Evolutionary conservation across 1,284 basidiomycete genomes (phyloP), one percentile per base, ranked within the genome.

Genomic region (Austroboletus rostrupii): DNA sequence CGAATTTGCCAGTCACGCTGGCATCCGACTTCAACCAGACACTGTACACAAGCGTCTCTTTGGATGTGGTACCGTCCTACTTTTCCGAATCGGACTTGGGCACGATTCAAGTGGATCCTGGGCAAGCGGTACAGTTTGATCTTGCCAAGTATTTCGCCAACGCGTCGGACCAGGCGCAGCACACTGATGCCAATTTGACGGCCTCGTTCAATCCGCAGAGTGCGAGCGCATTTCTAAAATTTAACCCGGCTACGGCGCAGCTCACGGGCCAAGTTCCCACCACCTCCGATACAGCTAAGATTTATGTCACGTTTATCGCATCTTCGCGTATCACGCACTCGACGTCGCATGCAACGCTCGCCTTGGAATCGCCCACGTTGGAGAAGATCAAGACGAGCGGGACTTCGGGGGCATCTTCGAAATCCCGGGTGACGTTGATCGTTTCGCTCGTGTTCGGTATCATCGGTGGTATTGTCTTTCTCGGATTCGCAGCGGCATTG

Each of bases 21-120:
- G 73, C 65, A 14, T 80, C 85, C 5, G 72, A 74, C 33, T 81
- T 82, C 61, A 85, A 87, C 61, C 87, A 90, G 62, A 78, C 81
- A 0, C 57, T 87, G 48, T 67, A 76, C 43, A 81, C 83, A 13
- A 81, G 76, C 48, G 69, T 92, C 35, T 71, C 77, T 6, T 57
- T 95, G 47, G 76, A 76, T 14, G 66, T 89, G 21, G 83, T 83
- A 19, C 76, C 84, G 6, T 85, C 89, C 0, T 83, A 79, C 61
- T 92, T 94, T 67, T 76, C 76, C 16, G 57, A 69, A n/a, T 66
- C 78, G 17, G 70, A 71, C 13, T 67, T 91, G 35, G 79, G 83
- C 5, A 70, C 78, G n/a, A 68, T 86, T 48, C 67, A 76, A 38
- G 74, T 75, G 32, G 69, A 69, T 52, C 64, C 75, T 54, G 70